Conservation (phyloP, 768 basidiomycete genomes). For the Leccinum longicurvipes region DNA sequence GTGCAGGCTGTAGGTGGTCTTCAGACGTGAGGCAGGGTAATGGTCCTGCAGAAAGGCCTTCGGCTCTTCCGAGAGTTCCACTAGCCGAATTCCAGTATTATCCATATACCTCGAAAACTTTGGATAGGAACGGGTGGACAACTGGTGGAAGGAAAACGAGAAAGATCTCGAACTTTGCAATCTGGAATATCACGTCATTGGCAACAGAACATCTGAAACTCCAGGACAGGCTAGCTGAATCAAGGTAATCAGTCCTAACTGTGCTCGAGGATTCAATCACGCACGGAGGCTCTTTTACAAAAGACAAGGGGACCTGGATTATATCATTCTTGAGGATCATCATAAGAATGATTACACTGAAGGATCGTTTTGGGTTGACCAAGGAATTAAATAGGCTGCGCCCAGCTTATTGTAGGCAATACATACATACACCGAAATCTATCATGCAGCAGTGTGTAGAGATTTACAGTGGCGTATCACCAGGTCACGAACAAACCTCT, state of each 20-base stretch:
- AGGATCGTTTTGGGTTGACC: slow-evolving; percentile 13
- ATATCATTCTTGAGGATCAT: slow-evolving; percentile 22
- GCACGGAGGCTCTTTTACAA: slow-evolving; percentile 10
- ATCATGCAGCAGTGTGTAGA: slow-evolving; percentile 6
- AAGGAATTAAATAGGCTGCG: slow-evolving; percentile 14
- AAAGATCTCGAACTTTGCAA: slow-evolving; percentile 4
- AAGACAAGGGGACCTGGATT: slow-evolving; percentile 15
- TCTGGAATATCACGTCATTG: slow-evolving; percentile 24
- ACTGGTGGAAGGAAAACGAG: slow-evolving; percentile 29
- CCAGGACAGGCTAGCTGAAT: slow-evolving; percentile 6
- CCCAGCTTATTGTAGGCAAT: slow-evolving; percentile 2
- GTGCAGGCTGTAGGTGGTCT: neutral
- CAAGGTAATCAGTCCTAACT: slow-evolving; percentile 12
- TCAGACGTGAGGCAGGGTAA: neutral
- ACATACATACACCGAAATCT: neutral
- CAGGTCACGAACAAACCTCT: slow-evolving; percentile 10
- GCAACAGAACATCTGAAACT: neutral
- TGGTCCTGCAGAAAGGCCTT: slow-evolving; percentile 23
- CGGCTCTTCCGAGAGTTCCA: slow-evolving; percentile 36
- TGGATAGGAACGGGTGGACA: slow-evolving; percentile 21
- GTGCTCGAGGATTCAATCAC: slow-evolving; percentile 25
- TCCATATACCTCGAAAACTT: slow-evolving; percentile 34
- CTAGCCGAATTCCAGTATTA: slow-evolving; percentile 35
- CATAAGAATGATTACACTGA: slow-evolving; percentile 14
- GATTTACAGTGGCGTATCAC: slow-evolving; percentile 12